Evolutionary conservation across 768 basidiomycete genomes (phyloP).

Genomic region (Termitomyces sp.): DNA sequence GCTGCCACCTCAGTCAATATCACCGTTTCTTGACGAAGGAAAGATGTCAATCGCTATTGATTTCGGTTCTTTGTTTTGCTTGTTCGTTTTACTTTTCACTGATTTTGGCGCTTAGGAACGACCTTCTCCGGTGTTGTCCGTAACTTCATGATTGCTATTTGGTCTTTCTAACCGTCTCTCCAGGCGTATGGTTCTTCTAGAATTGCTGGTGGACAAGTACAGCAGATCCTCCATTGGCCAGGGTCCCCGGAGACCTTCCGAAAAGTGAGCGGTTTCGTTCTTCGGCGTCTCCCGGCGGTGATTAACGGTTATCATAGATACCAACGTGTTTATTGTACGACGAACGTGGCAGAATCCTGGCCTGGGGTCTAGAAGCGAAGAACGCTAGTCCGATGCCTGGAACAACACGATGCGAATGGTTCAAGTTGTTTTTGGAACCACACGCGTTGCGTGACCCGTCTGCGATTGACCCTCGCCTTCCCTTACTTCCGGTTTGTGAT

Average conservation of each 20-base stretch:
- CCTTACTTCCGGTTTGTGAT: conserved; percentile 64
- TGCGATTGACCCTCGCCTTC: conserved; percentile 70
- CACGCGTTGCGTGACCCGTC: conserved; percentile 69
- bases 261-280: conserved; percentile 39
- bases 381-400: conserved; percentile 66
- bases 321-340: conserved; percentile 85
- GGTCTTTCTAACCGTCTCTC: conserved; percentile 5
- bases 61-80: conserved; percentile 49
- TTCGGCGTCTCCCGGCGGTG: background rate
- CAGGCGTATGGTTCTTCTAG: conserved; percentile 86
- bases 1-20: conserved; percentile 17
- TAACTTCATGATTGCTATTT: conserved; percentile 11
- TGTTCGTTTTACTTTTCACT: background rate
- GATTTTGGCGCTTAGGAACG: conserved; percentile 46
- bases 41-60: conserved; percentile 80
- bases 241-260: conserved; percentile 82
- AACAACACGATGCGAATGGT: conserved; percentile 54
- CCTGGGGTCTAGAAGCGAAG: conserved; percentile 88
- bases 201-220: conserved; percentile 70
- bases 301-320: conserved; percentile 30
- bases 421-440: conserved; percentile 86
- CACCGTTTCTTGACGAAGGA: conserved; percentile 49
- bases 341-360: conserved; percentile 62
- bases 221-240: conserved; percentile 85
- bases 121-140: conserved; percentile 85